Percentiles rank a stretch among this genome's conserved stretches.
phyloP scores from a whole-genome alignment of 2,329 filamentous ascomycete genomes.

The Aaosphaeria pasadenensis region DNA sequence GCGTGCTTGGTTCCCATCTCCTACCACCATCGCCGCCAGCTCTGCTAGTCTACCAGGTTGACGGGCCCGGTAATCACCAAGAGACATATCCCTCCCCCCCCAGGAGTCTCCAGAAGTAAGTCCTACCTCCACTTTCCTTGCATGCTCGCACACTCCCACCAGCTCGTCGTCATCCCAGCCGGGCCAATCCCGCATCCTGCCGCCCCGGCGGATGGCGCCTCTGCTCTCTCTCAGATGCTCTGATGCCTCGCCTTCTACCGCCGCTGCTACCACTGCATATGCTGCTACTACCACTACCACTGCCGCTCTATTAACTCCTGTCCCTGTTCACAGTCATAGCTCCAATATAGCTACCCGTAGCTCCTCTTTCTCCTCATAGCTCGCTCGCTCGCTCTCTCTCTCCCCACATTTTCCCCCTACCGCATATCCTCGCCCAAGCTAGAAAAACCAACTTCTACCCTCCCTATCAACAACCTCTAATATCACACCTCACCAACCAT shows the following conservation, averaged over 20 bases:
- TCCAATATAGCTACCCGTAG: conserved; percentile 27
- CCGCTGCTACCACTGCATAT: conserved; percentile 1
- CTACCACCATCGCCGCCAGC: conserved; percentile 12
- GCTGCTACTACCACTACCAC: conserved; percentile 1
- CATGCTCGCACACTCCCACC: conserved; percentile 16
- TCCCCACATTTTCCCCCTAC: background rate
- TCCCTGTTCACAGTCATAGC: conserved; percentile 29
- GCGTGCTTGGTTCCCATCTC: conserved; percentile 18
- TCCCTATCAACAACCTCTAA: conserved; percentile 17
- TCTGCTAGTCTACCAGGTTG: conserved; percentile 29
- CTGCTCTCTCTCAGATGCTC: conserved; percentile 5
- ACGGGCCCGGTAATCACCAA: conserved; percentile 33
- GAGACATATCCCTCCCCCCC: conserved; percentile 15
- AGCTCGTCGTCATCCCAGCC: conserved; percentile 13
- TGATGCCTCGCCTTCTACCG: conserved; percentile 5
- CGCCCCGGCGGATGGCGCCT: conserved; percentile 18
- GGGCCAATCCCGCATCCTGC: conserved; percentile 17
- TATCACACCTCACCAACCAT: conserved; percentile 9
- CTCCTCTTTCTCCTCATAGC: conserved; percentile 3
- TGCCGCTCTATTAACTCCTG: conserved; percentile 20
- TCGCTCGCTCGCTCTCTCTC: background rate
- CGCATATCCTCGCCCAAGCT: too few species aligned
- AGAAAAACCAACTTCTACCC: conserved; percentile 10
- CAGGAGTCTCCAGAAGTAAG: conserved; percentile 19
- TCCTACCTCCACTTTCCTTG: conserved; percentile 26